A percentile compares a stretch with the other conserved stretches of the same genome.
These are phyloP conservation scores for Helenozyma baotianmanensis DNA, from an alignment of 805 yeast species.

Conservation along the genomic window DNA sequence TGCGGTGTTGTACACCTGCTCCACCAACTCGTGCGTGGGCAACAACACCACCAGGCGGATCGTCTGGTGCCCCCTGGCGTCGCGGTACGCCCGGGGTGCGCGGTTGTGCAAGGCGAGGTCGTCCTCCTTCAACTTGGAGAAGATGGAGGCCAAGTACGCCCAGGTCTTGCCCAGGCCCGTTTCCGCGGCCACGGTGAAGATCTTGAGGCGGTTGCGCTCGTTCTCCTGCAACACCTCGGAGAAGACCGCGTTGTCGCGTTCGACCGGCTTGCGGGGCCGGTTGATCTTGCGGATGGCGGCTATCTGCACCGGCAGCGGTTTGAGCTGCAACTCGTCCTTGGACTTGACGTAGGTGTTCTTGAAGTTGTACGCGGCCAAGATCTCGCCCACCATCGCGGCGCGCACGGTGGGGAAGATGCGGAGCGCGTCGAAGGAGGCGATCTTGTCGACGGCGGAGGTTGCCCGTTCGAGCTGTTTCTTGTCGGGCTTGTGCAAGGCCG, in stretches of 20 bases:
- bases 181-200: conserved; percentile 86
- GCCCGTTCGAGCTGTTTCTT: conserved; percentile 16
- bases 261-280: conserved; percentile 24
- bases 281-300: conserved; percentile 61
- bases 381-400: conserved; percentile 50
- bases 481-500: conserved; percentile 17
- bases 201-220: conserved; percentile 38
- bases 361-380: conserved; percentile 35
- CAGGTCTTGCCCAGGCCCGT: conserved; percentile 97
- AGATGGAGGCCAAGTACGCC: conserved; percentile 76
- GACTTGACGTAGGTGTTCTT: conserved; percentile 28
- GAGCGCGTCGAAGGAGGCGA: conserved; percentile 61
- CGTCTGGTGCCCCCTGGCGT: conserved; percentile 23
- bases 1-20: conserved; percentile 61
- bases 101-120: conserved; percentile 30
- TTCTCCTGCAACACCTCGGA: conserved; percentile 26
- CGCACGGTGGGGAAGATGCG: conserved; percentile 66
- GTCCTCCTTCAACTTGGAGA: conserved; percentile 63
- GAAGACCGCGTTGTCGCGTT: conserved; percentile 23
- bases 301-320: conserved; percentile 79
- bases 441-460: conserved; percentile 33
- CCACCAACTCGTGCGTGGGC: conserved; percentile 86
- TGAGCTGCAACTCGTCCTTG: conserved; percentile 31
- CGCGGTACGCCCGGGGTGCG: conserved; percentile 17
- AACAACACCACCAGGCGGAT: conserved; percentile 73